Base-by-base conservation (phyloP, 129 eudicot genomes). In the Escallonia rubra region DNA sequence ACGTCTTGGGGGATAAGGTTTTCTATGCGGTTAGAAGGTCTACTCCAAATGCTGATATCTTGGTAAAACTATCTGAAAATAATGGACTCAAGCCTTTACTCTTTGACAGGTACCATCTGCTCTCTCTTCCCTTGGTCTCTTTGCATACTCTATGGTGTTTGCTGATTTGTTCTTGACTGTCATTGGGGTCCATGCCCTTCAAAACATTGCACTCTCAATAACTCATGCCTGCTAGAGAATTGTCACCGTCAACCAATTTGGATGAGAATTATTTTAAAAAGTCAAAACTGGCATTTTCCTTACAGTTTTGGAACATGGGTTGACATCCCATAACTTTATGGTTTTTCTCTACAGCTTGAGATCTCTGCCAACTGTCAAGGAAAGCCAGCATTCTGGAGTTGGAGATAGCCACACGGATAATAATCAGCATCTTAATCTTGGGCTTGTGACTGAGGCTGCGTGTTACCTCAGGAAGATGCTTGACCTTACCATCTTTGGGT, bases 401-500 rank as follows among this genome's bases (percentile, higher is more conserved):
- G 71, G 14, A 46, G 79, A 68, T 74, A 9, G 43, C 52, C 52
- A 67, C 48, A 69, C 64, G 39, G 68, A 57, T 51, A 44, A 74
- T 54, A 52, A 69, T 69, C 81, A 79, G 65, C 74, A 41, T 57
- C 70, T 89, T 69, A 95, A 93, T 79, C 77, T 89, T 43, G 87
- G 66, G 72, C 86, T 89, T 68, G 99, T 89, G 68, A 84, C 79
- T n/a, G 72, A 68, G 74, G 99, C 99, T 78, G 96, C 99, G 41
- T 69, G 67, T 62, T 85, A 88, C 86, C 93, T 93, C 49, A 81
- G 84, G 69, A 82, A 76, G 68, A 83, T 74, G 72, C 99, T 93
- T 57, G 80, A 85, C 69, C 95, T 93, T 56, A 93, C 99, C 59
- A 84, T 93, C 49, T 93, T 89, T 71, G 99, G 99, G 67, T 93